A percentile compares a stretch with the other conserved stretches of the same genome.
These are phyloP conservation scores for Magnusiomyces suaveolens DNA, from an alignment of 1,139 yeast species.

Conservation along the genomic window DNA sequence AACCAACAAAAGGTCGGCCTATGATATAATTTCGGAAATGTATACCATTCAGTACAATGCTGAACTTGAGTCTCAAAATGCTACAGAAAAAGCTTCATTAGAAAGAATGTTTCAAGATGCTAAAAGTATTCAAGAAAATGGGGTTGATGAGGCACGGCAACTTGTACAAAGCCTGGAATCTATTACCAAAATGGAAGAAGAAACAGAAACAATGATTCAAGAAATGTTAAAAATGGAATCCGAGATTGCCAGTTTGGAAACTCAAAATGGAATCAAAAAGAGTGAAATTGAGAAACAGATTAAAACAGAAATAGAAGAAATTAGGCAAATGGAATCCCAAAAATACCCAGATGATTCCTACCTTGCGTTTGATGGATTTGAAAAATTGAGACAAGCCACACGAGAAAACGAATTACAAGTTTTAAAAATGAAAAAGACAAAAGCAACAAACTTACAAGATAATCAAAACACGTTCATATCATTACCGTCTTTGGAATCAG, in stretches of 20 bases:
- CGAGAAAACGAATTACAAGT: too few relatives aligned
- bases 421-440: too few relatives aligned
- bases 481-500: too few relatives aligned
- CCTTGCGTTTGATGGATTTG: too few relatives aligned
- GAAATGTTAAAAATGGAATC: slow-evolving; percentile 24
- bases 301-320: neutral
- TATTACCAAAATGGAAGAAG: neutral
- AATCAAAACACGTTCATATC: too few relatives aligned
- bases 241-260: slow-evolving; percentile 21
- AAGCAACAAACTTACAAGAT: too few relatives aligned
- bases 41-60: slow-evolving; percentile 8
- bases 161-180: neutral
- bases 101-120: neutral
- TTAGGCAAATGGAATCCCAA: neutral
- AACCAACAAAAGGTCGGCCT: neutral
- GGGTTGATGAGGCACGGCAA: neutral
- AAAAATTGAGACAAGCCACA: too few relatives aligned
- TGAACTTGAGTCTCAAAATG: slow-evolving; percentile 11
- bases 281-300: neutral
- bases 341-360: too few relatives aligned
- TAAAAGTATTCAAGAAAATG: neutral
- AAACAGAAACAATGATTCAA: slow-evolving; percentile 7
- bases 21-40: neutral
- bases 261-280: slow-evolving; percentile 10
- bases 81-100: slow-evolving; percentile 7